Conservation (phyloP, 2,329 filamentous ascomycete genomes). For the Xylariaceae sp. region DNA sequence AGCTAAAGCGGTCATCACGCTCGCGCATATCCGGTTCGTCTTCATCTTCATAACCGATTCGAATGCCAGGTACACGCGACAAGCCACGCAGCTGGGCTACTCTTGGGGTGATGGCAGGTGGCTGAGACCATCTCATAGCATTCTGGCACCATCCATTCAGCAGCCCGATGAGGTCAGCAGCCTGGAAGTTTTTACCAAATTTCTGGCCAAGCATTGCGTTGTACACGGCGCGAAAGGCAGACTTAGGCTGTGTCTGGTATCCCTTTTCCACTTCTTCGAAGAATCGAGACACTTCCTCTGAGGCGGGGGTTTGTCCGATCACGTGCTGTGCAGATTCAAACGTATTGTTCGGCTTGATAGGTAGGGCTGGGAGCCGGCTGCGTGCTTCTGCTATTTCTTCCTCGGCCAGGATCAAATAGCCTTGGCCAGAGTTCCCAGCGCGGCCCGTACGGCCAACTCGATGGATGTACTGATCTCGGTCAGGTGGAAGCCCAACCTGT, state of each 20-base stretch:
- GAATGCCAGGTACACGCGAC: slow-evolving; percentile 34
- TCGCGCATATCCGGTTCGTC: not conserved
- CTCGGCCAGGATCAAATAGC: slow-evolving; percentile 68
- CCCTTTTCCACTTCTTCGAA: slow-evolving; percentile 52
- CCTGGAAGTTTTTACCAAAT: slow-evolving; percentile 43
- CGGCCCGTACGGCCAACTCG: slow-evolving; percentile 78
- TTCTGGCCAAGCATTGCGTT: slow-evolving; percentile 61
- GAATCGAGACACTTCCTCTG: slow-evolving; percentile 44
- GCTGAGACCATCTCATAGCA: slow-evolving; percentile 58
- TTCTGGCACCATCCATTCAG: slow-evolving; percentile 59
- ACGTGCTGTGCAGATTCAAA: slow-evolving; percentile 61
- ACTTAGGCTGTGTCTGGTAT: slow-evolving; percentile 49
- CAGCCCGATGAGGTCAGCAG: slow-evolving; percentile 49
- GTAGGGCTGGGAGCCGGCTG: slow-evolving; percentile 61
- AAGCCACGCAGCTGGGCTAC: slow-evolving; percentile 37
- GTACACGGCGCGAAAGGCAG: slow-evolving; percentile 58
- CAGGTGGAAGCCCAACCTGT: slow-evolving; percentile 69
- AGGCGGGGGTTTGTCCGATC: slow-evolving; percentile 50
- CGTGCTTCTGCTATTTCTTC: slow-evolving; percentile 57
- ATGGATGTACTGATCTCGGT: slow-evolving; percentile 77
- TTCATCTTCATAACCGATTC: slow-evolving; percentile 29
- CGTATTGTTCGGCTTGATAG: slow-evolving; percentile 60
- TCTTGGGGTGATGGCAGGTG: slow-evolving; percentile 48
- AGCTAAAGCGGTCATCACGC: not conserved
- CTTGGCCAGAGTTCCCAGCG: slow-evolving; percentile 74